Base-by-base conservation (phyloP, 116 monocot species). In the Trichopus zeylanicus region DNA sequence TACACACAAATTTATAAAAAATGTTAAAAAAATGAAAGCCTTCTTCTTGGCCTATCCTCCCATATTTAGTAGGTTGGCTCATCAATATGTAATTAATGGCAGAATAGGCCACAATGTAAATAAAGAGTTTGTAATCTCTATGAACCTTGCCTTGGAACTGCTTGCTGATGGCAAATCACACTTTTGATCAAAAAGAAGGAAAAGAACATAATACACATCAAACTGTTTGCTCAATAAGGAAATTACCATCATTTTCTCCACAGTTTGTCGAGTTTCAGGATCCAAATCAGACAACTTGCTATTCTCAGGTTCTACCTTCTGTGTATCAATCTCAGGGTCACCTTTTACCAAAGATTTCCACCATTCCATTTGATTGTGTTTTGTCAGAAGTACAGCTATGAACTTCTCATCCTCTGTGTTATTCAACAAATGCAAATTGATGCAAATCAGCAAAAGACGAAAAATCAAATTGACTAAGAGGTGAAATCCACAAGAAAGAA, bases 311-410 rank as follows among this genome's bases (percentile, higher is more conserved):
- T 98, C 91, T 24, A 98, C 87, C 70, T 98, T 98, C 37, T 85
- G 85, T 0, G 91, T 98, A 64, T 98, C 85, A 62, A 98, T 63
- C 67, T 98, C 98, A 49, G 88, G 88, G 10, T 83, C 88, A 33
- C 98, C 98, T 66, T 88, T 88, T 28, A 81, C 63, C 26, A 98
- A 55, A 54, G 67, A 66, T 60, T 82, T 98, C 98, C 91, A 91
- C 91, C 98, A 98, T 35, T 98, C 91, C 98, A 98, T 98, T 61
- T 98, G 91, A 67, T 98, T 91, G 12, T 98, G 77, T 55, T 98
- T 98, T 1, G 98, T 98, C 68, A 98, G 65, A 46, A 98, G 80
- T 35, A 98, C 53, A 57, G 88, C 85, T 5, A 91, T 58, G 19
- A 37, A 59, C 32, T 88, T 85, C 29, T 63, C 82, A 88, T 98